phyloP scores from a whole-genome alignment of 257 asterid species.

The Przewalskia tangutica region DNA sequence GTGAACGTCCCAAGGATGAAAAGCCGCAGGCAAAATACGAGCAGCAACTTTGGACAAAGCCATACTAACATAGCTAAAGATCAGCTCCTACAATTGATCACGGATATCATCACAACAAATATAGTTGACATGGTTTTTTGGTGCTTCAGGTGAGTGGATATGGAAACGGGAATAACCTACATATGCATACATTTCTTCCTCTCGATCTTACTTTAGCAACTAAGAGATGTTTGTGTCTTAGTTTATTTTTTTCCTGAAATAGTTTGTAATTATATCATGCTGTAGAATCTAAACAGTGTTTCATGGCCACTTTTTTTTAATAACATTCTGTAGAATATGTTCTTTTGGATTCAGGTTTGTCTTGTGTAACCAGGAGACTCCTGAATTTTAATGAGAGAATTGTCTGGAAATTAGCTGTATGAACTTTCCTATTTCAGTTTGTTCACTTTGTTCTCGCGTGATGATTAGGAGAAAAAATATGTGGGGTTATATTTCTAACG shows the following conservation, averaged over 20 bases:
- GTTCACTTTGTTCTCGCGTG: neutral
- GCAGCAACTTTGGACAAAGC: conserved; percentile 43
- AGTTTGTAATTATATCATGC: neutral
- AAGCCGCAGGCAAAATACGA: conserved; percentile 7
- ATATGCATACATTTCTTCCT: neutral
- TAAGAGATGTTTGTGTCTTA: neutral
- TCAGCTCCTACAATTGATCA: neutral
- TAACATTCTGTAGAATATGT: too few relatives aligned
- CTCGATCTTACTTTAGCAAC: neutral
- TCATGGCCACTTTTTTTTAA: neutral
- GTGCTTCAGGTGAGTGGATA: neutral
- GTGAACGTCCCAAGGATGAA: conserved; percentile 29
- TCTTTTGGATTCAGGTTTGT: too few relatives aligned
- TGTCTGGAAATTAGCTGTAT: too few relatives aligned
- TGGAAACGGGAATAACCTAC: neutral
- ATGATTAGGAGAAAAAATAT: neutral
- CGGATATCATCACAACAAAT: neutral
- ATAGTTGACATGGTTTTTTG: neutral
- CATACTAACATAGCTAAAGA: conserved; percentile 17
- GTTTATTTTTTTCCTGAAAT: neutral
- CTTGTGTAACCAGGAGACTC: too few relatives aligned
- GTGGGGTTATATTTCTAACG: neutral
- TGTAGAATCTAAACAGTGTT: neutral
- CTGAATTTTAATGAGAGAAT: too few relatives aligned
- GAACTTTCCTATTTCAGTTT: too few relatives aligned